A percentile compares a stretch with the other conserved stretches of the same genome.
These are phyloP conservation scores for Lactifluus piperatus DNA, from an alignment of 768 basidiomycete species.

Conservation along the genomic window DNA sequence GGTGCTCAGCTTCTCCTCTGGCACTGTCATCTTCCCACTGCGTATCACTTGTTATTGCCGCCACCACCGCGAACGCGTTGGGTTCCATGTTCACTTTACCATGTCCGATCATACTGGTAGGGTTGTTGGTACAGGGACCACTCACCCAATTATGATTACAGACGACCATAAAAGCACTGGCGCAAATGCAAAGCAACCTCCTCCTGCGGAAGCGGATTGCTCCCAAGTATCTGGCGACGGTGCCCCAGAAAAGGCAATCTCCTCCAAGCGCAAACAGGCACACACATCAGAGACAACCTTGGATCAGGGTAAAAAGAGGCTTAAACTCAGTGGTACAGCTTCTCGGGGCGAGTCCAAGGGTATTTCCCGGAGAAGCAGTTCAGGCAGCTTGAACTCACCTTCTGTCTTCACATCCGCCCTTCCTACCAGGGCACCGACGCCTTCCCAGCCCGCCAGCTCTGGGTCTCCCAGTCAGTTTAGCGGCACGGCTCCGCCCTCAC, in stretches of 20 bases:
- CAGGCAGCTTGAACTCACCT: conserved; percentile 26
- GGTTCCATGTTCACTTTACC: conserved; percentile 85
- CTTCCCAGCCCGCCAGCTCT: conserved; percentile 20
- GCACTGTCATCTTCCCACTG: conserved; percentile 83
- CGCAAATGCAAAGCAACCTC: conserved; percentile 23
- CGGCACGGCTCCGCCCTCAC: conserved; percentile 18
- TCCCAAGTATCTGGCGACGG: conserved; percentile 24
- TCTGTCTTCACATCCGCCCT: conserved; percentile 25
- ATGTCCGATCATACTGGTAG: conserved; percentile 75
- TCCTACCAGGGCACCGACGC: conserved; percentile 28
- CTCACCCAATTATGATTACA: conserved; percentile 95
- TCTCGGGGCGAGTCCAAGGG: conserved; percentile 25
- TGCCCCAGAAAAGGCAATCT: neutral
- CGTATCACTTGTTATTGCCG: conserved; percentile 98
- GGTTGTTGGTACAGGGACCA: conserved; percentile 70
- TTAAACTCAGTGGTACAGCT: conserved; percentile 60
- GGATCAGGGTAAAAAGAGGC: conserved; percentile 42
- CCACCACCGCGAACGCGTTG: conserved; percentile 95
- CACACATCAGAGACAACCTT: conserved; percentile 21
- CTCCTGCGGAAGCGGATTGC: conserved; percentile 38
- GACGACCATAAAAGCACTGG: conserved; percentile 92
- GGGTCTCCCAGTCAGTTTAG: conserved; percentile 17
- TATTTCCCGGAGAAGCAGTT: conserved; percentile 25
- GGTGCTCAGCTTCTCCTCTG: conserved; percentile 78
- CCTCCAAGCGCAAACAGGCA: conserved; percentile 43